phyloP scores from a whole-genome alignment of 1,284 basidiomycete species.

The Naganishia cerealis region DNA sequence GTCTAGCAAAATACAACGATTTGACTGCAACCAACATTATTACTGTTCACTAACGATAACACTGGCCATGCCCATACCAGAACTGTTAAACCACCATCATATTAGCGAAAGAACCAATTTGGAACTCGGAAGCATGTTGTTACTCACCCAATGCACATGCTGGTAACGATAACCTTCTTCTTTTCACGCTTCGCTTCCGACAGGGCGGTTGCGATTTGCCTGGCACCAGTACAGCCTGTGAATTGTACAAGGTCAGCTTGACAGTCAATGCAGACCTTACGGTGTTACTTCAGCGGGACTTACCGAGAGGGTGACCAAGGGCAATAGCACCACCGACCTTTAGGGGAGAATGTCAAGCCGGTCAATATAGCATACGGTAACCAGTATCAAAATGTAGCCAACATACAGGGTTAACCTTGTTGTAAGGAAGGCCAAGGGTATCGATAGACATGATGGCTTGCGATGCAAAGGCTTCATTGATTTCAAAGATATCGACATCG shows the following conservation, averaged over 20 bases:
- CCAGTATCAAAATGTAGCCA: conserved; percentile 56
- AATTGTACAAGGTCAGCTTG: background rate
- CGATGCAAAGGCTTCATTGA: conserved; percentile 80
- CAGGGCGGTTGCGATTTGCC: conserved; percentile 82
- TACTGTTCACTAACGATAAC: conserved; percentile 74
- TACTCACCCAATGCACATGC: conserved; percentile 79
- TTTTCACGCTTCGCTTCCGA: conserved; percentile 71
- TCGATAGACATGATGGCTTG: conserved; percentile 80
- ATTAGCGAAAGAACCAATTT: conserved; percentile 59
- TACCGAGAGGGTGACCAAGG: conserved; percentile 72
- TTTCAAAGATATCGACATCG: conserved; percentile 88
- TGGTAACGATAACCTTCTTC: conserved; percentile 74
- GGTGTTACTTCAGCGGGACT: background rate
- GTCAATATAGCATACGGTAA: conserved; percentile 52
- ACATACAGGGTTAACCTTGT: conserved; percentile 72
- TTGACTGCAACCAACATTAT: conserved; percentile 2
- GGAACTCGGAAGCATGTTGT: conserved; percentile 55
- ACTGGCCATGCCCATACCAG: conserved; percentile 51
- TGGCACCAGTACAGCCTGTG: conserved; percentile 66
- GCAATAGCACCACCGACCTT: conserved; percentile 78
- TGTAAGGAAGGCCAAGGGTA: conserved; percentile 68
- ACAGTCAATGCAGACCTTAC: conserved; percentile 38
- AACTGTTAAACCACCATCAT: background rate
- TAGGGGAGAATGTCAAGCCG: background rate
- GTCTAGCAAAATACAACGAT: conserved; percentile 26